These are phyloP conservation scores for Arxiozyma heterogenica DNA, from an alignment of 1,139 yeast genomes.

Conservation along the genomic window DNA sequence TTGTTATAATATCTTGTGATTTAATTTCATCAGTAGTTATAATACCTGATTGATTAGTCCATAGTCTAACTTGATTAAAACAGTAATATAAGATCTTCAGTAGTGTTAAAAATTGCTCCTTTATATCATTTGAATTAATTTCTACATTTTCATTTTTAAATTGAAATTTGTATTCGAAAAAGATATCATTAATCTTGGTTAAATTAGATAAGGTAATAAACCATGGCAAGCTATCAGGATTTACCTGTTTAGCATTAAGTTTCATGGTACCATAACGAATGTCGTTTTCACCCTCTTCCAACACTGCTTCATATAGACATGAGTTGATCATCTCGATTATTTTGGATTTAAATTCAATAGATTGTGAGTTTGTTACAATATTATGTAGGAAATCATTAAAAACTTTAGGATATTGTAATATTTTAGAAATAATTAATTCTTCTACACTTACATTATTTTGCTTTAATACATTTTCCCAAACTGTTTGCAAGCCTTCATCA, in stretches of 20 bases:
- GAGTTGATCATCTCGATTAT: conserved; percentile 34
- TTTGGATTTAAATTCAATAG: conserved; percentile 27
- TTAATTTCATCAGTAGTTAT: background rate
- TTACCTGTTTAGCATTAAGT: conserved; percentile 21
- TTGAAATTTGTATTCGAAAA: conserved; percentile 22
- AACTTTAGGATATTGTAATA: conserved; percentile 33
- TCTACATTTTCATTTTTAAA: background rate
- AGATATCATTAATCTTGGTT: conserved; percentile 24
- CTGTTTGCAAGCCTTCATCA: conserved; percentile 3
- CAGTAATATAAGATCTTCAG: conserved; percentile 32
- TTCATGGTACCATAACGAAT: conserved; percentile 29
- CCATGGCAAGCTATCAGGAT: conserved; percentile 31
- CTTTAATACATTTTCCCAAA: conserved; percentile 17
- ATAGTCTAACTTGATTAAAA: conserved; percentile 29
- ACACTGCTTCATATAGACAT: conserved; percentile 35
- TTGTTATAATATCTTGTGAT: conserved; percentile 6
- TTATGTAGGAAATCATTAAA: conserved; percentile 33
- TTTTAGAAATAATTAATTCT: conserved; percentile 23
- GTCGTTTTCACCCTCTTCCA: conserved; percentile 38
- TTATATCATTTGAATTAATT: conserved; percentile 5
- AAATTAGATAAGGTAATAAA: conserved; percentile 24
- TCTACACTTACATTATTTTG: conserved; percentile 10
- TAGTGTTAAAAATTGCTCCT: conserved; percentile 25
- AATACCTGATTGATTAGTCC: conserved; percentile 23
- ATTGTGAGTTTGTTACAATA: conserved; percentile 12